Percentiles rank a stretch among this genome's conserved stretches.
phyloP scores from a whole-genome alignment of 2,329 filamentous ascomycete species.

The Claviceps quebecensis region DNA sequence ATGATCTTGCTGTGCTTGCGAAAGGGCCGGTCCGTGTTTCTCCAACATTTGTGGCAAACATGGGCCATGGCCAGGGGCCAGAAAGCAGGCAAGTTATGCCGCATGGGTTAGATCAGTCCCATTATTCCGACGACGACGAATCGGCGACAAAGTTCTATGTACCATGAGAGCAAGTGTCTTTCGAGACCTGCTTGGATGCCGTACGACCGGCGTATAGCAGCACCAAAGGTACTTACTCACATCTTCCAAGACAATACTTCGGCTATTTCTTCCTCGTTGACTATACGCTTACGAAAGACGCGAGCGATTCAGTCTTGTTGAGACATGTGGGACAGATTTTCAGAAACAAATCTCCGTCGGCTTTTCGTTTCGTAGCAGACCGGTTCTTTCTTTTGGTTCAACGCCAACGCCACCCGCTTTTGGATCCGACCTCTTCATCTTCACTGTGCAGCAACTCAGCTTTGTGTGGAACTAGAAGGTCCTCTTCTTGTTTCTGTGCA shows the following conservation, averaged over 20 bases:
- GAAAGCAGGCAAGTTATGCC: constrained; percentile 3
- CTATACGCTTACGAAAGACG: background rate
- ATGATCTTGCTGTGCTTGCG: constrained; percentile 4
- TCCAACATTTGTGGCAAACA: constrained; percentile 7
- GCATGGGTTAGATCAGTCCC: constrained; percentile 3
- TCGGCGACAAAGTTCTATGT: constrained; percentile 1
- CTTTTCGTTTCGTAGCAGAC: background rate
- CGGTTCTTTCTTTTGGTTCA: background rate
- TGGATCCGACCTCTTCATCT: background rate
- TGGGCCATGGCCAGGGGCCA: constrained; percentile 1
- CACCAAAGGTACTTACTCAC: background rate
- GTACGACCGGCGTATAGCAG: constrained; percentile 8
- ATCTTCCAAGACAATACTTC: constrained; percentile 2
- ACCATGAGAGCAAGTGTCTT: constrained; percentile 4
- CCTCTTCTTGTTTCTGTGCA: constrained; percentile 2
- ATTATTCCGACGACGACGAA: constrained; percentile 1
- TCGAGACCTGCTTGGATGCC: constrained; percentile 4
- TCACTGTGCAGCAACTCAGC: background rate
- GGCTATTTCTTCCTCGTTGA: constrained; percentile 1
- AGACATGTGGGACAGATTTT: background rate
- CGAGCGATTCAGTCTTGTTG: background rate
- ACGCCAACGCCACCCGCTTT: background rate
- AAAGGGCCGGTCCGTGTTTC: constrained; percentile 7
- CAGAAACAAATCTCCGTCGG: background rate
- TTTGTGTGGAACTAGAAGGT: constrained; percentile 1